Evolutionary conservation across 768 basidiomycete species (phyloP), one percentile per base, ranked within the genome.

Genomic region (Rhizopogon vesiculosus): DNA sequence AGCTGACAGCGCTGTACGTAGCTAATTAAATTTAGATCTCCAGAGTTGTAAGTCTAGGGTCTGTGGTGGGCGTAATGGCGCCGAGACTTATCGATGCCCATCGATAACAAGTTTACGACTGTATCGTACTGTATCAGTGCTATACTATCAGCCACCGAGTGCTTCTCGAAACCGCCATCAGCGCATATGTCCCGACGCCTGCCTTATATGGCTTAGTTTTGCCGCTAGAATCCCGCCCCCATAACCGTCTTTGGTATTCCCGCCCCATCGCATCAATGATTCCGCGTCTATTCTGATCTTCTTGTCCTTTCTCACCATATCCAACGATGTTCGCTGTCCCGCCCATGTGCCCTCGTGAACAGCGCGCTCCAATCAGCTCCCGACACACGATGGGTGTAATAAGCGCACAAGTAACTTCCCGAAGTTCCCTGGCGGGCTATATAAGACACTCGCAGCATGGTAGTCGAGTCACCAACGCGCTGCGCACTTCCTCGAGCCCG

Each of bases 301-400:
- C 35, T 38, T 38, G 35, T 57, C 59, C 55, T 48, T 56, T 59
- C 16, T 61, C 57, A 45, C 45, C 60, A 44, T 58, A 49, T 58
- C 55, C 59, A 54, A 18, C 61, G 54, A 59, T 43, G 63, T 62
- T 45, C 68, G 64, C 61, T 56, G 51, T 65, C 66, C 69, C 68
- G 69, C 66, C 68, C 42, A 40, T 45, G 35, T 33, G 6, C 54
- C 56, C 13, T 22, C 38, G 54, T 63, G 13, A 7, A 50, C 60
- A 9, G 40, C 61, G 55, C 59, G 64, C 45, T 7, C 10, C 56
- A 18, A 42, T 61, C 63, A 65, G 39, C 45, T 56, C 39, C 25
- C 42, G 39, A 39, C 44, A 41, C 44, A 46, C 48, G 40, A 48
- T 44, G 45, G 54, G 42, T 49, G 3, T 28, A 22, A 18, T 45